These are phyloP conservation scores for Hapsidospora chrysogenum DNA, from an alignment of 495 filamentous ascomycete genomes.

Conservation along the genomic window DNA sequence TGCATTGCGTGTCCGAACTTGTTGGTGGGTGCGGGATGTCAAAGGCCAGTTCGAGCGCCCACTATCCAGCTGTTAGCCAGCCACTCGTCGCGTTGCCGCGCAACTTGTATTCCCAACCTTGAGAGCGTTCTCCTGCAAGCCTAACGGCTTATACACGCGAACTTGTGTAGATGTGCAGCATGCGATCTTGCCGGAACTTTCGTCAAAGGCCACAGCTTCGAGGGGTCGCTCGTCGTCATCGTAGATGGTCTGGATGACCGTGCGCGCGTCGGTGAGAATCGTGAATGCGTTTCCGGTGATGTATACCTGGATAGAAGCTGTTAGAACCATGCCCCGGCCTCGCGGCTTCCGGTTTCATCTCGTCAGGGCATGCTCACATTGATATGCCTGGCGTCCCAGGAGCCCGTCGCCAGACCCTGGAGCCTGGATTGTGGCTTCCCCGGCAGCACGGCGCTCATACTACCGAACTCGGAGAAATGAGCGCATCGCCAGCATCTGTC, in stretches of 20 bases:
- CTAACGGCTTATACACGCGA: constrained; percentile 66
- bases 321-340: neutral
- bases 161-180: constrained; percentile 45
- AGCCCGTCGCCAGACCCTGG: constrained; percentile 73
- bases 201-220: constrained; percentile 60
- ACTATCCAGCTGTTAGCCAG: constrained; percentile 13
- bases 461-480: constrained; percentile 9
- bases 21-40: constrained; percentile 12
- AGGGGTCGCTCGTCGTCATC: constrained; percentile 57
- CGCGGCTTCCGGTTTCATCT: neutral
- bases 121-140: constrained; percentile 47
- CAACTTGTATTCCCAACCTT: too few species aligned
- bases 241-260: constrained; percentile 81
- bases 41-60: constrained; percentile 30
- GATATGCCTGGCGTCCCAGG: constrained; percentile 65
- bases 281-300: constrained; percentile 77
- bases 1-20: constrained; percentile 21
- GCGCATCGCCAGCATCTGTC: neutral
- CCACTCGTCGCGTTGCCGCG: too few species aligned
- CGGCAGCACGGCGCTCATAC: constrained; percentile 66
- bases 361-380: constrained; percentile 39
- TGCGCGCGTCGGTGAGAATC: constrained; percentile 57
- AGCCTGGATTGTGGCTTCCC: constrained; percentile 80
- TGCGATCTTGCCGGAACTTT: constrained; percentile 73
- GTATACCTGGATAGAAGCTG: constrained; percentile 44